Percentiles rank a stretch among this genome's conserved stretches.
These are phyloP conservation scores for Phtheirospermum japonicum DNA, from an alignment of 257 asterid species.

Conservation along the genomic window DNA sequence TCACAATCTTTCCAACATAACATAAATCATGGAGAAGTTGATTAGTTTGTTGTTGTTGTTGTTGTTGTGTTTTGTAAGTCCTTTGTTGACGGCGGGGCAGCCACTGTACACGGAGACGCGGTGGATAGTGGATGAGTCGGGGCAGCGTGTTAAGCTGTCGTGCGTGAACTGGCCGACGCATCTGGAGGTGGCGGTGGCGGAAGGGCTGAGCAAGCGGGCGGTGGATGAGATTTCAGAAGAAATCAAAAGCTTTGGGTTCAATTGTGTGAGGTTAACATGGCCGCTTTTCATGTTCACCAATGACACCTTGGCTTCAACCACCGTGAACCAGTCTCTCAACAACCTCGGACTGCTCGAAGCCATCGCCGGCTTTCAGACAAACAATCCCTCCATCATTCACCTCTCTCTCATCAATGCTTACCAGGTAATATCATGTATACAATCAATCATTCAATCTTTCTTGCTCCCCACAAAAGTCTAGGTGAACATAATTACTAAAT, in stretches of 20 bases:
- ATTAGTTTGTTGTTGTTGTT: no score
- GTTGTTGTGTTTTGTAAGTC: no score
- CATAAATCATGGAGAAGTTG: no score
- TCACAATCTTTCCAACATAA: no score
- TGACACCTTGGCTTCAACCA: slow-evolving; percentile 54
- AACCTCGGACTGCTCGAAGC: slow-evolving; percentile 62
- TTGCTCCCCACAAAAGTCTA: no score
- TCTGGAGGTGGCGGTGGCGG: slow-evolving; percentile 84
- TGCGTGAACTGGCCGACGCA: slow-evolving; percentile 96
- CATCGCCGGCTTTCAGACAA: slow-evolving; percentile 54
- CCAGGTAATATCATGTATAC: slow-evolving; percentile 49
- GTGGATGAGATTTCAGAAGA: slow-evolving; percentile 60
- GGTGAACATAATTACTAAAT: no score
- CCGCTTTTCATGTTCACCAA: slow-evolving; percentile 85
- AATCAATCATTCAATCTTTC: neutral
- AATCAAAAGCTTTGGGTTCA: slow-evolving; percentile 62
- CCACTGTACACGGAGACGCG: slow-evolving; percentile 69
- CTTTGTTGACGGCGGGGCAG: no score
- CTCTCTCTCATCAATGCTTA: slow-evolving; percentile 75
- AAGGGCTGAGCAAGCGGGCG: slow-evolving; percentile 83
- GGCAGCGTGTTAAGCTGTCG: slow-evolving; percentile 72
- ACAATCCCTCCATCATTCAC: slow-evolving; percentile 75
- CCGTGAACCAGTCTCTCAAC: slow-evolving; percentile 67
- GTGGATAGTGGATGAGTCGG: slow-evolving; percentile 76
- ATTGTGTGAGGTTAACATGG: slow-evolving; percentile 94